phyloP scores from a whole-genome alignment of 176 grass and related monocot species.

The Paspalum notatum region DNA sequence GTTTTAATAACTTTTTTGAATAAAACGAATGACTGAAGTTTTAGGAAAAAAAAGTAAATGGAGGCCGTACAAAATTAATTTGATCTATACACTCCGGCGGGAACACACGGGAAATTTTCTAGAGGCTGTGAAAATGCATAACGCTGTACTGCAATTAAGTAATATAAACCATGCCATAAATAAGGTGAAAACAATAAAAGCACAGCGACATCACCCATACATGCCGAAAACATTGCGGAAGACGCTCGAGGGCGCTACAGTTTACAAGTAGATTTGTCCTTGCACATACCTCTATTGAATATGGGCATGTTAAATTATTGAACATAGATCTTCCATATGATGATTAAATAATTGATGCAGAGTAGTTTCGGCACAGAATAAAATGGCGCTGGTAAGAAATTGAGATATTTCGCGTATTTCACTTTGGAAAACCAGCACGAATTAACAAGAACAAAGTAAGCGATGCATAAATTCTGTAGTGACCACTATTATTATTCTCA shows the following conservation, averaged over 20 bases:
- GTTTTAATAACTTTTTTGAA: too few relatives aligned
- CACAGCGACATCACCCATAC: background rate
- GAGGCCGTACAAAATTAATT: too few relatives aligned
- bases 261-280: background rate
- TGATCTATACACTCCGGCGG: too few relatives aligned
- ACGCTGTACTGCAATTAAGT: too few relatives aligned
- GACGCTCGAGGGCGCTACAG: too few relatives aligned
- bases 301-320: background rate
- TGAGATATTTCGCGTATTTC: background rate
- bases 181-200: background rate
- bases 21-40: too few relatives aligned
- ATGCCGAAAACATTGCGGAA: background rate
- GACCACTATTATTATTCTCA: constrained; percentile 27
- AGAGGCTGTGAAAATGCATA: too few relatives aligned
- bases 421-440: background rate
- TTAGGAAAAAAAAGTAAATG: too few relatives aligned
- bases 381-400: background rate
- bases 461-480: constrained; percentile 15
- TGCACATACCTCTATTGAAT: background rate
- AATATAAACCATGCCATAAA: background rate
- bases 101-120: too few relatives aligned
- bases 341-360: background rate
- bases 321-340: background rate
- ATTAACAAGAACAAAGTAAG: background rate
- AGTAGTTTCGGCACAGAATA: too few relatives aligned